Percentiles rank a stretch among this genome's conserved stretches.
Conservation (phyloP, 441 rosid genomes). For the Adansonia grandidieri region DNA sequence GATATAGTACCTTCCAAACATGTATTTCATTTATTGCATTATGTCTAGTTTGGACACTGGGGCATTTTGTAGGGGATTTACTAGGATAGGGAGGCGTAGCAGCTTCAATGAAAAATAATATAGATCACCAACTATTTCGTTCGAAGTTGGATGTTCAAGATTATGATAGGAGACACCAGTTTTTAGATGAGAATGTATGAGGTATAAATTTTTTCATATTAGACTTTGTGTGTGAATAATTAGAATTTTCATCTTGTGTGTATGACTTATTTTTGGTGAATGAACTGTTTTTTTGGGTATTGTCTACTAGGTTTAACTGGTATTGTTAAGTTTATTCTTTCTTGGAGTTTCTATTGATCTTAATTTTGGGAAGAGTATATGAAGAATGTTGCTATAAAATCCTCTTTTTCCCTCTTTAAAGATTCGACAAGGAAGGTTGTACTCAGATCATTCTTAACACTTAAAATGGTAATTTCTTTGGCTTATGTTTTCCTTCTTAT, state of each 20-base stretch:
- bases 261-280: constrained; percentile 8
- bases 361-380: neutral
- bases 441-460: neutral
- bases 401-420: constrained; percentile 10
- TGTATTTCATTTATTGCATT: neutral
- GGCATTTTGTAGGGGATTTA: constrained; percentile 39
- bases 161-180: constrained; percentile 33
- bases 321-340: neutral
- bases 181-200: constrained; percentile 31
- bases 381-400: neutral
- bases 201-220: constrained; percentile 29
- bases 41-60: constrained; percentile 18
- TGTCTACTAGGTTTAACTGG: neutral
- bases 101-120: constrained; percentile 25
- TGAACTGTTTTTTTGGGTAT: neutral
- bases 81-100: constrained; percentile 38
- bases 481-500: neutral
- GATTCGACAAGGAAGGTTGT: neutral
- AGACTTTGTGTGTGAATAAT: neutral
- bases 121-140: constrained; percentile 25
- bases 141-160: constrained; percentile 33
- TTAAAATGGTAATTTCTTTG: neutral
- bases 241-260: neutral
- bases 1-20: neutral
- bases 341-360: neutral